phyloP scores from a whole-genome alignment of 257 asterid species.

The Marsdenia floribunda region DNA sequence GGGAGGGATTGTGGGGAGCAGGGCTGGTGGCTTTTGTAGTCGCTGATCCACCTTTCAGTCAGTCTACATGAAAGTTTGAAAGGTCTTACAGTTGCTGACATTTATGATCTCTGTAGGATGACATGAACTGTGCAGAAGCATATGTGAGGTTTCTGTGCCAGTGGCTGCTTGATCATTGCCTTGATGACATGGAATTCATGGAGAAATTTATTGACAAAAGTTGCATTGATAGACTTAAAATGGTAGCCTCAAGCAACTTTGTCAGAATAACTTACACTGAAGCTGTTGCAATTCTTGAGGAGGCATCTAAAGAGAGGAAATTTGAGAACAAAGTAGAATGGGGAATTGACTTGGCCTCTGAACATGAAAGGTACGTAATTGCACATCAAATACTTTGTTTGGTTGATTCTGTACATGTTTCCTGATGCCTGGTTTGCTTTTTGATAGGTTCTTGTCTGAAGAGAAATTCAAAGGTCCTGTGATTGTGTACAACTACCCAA shows the following conservation, averaged over 20 bases:
- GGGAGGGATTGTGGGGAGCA: not conserved
- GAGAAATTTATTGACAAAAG: conserved; percentile 50
- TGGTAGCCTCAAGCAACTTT: conserved; percentile 75
- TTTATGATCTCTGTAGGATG: conserved; percentile 53
- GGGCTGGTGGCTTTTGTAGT: not conserved
- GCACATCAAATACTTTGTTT: not conserved
- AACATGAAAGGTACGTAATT: conserved; percentile 70
- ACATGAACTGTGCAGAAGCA: conserved; percentile 98
- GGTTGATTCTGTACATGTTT: not conserved
- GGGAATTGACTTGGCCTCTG: conserved; percentile 98
- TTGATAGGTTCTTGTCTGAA: conserved; percentile 72
- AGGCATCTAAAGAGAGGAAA: conserved; percentile 62
- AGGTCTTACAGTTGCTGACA: conserved; percentile 1
- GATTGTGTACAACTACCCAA: conserved; percentile 94
- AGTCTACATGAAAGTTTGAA: not conserved
- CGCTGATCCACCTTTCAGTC: not conserved
- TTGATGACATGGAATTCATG: conserved; percentile 88
- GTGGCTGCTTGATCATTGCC: conserved; percentile 90
- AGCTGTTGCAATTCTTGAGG: conserved; percentile 72
- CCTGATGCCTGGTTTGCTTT: conserved; percentile 12
- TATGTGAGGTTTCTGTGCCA: conserved; percentile 81
- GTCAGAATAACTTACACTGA: conserved; percentile 75
- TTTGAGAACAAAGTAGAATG: conserved; percentile 91
- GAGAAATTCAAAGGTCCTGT: conserved; percentile 87
- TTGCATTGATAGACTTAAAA: conserved; percentile 65